A percentile compares a stretch with the other conserved stretches of the same genome.
phyloP scores from a whole-genome alignment of 345 rosid species.

The Populus deltoides region DNA sequence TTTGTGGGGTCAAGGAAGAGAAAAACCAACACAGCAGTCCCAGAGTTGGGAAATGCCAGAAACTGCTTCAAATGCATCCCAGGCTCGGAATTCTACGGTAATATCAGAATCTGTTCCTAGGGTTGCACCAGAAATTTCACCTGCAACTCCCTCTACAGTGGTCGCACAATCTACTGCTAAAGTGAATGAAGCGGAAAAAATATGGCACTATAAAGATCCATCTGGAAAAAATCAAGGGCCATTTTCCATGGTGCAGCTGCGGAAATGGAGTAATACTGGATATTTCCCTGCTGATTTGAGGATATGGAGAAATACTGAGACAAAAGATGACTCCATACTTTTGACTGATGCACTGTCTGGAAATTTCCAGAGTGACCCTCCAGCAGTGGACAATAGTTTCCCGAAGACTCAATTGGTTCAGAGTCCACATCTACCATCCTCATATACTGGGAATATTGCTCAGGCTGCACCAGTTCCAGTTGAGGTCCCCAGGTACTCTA shows the following conservation, averaged over 20 bases:
- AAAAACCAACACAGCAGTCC: slow-evolving; percentile 49
- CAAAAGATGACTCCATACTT: slow-evolving; percentile 65
- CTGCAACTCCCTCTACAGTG: slow-evolving; percentile 35
- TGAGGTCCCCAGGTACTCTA: slow-evolving; percentile 52
- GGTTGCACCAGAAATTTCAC: slow-evolving; percentile 40
- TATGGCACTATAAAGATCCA: slow-evolving; percentile 94
- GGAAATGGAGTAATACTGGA: slow-evolving; percentile 91
- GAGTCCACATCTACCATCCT: slow-evolving; percentile 21
- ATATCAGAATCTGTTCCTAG: slow-evolving; percentile 45
- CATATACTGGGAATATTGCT: slow-evolving; percentile 14
- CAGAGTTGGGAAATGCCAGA: slow-evolving; percentile 59
- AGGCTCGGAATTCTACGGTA: slow-evolving; percentile 34
- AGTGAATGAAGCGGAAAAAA: slow-evolving; percentile 75
- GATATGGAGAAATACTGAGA: slow-evolving; percentile 74
- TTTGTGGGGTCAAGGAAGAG: slow-evolving; percentile 55
- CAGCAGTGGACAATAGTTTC: slow-evolving; percentile 32
- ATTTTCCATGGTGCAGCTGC: slow-evolving; percentile 86
- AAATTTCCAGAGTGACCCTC: slow-evolving; percentile 51
- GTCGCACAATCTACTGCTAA: slow-evolving; percentile 41
- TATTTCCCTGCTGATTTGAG: slow-evolving; percentile 82
- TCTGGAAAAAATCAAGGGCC: slow-evolving; percentile 96
- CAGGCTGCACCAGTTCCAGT: slow-evolving; percentile 33
- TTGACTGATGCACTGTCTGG: slow-evolving; percentile 76
- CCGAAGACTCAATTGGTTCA: slow-evolving; percentile 34
- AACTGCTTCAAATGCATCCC: slow-evolving; percentile 39